A percentile compares a stretch with the other conserved stretches of the same genome.
These are phyloP conservation scores for Rheum nobile DNA, from an alignment of 148 eudicot species.

Conservation along the genomic window DNA sequence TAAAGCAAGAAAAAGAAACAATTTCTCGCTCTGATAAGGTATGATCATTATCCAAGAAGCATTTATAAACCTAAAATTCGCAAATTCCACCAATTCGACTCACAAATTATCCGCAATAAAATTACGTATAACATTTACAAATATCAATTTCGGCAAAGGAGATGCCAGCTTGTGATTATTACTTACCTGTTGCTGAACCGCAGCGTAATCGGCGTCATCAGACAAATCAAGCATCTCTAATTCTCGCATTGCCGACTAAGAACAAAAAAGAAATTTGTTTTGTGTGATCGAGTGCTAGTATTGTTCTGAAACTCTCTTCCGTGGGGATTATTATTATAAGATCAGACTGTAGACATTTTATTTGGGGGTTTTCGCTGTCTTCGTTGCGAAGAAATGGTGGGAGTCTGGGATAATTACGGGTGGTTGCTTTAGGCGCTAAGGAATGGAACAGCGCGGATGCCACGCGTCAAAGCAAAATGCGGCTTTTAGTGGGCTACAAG, in stretches of 20 bases:
- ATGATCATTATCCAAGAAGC: neutral
- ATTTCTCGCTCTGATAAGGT: neutral
- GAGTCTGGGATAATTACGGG: neutral
- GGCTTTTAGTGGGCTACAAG: neutral
- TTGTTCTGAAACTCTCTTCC: neutral
- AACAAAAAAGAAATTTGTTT: neutral
- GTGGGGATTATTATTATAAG: neutral
- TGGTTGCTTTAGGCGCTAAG: constrained; percentile 5
- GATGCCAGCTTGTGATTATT: neutral
- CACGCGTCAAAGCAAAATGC: neutral
- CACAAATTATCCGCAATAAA: neutral
- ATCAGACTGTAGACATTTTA: neutral
- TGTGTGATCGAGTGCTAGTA: neutral
- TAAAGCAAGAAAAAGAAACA: neutral
- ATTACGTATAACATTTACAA: neutral
- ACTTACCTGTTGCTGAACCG: constrained; percentile 36
- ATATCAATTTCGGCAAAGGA: neutral
- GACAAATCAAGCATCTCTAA: constrained; percentile 32
- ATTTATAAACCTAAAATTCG: neutral
- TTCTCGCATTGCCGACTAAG: constrained; percentile 24
- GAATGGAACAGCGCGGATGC: neutral
- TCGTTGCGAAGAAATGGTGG: constrained; percentile 3
- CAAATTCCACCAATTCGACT: neutral
- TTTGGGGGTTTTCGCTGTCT: constrained; percentile 6
- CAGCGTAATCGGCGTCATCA: constrained; percentile 49